phyloP scores from a whole-genome alignment of 192 early-diverging fungal genomes.

The Coemansia sp. region DNA sequence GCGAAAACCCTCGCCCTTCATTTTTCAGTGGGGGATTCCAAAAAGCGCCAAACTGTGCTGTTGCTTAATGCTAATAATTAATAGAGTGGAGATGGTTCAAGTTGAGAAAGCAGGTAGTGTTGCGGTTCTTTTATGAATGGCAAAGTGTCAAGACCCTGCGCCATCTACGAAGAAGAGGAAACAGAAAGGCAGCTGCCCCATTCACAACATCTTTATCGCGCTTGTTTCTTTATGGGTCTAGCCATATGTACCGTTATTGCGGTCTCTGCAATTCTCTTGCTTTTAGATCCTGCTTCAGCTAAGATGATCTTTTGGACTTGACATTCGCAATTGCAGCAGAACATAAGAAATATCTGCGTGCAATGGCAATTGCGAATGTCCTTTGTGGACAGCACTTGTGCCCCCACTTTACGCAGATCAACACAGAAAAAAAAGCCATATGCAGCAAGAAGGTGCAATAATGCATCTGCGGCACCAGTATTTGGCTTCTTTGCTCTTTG shows the following conservation, averaged over 20 bases:
- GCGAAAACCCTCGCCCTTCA: conserved; percentile 2
- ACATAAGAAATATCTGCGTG: not conserved
- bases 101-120: no score
- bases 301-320: not conserved
- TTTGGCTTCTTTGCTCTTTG: conserved; percentile 5
- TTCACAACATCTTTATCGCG: no score
- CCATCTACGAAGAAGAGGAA: no score
- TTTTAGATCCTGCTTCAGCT: no score
- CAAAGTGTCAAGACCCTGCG: no score
- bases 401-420: not conserved
- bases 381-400: not conserved
- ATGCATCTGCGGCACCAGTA: not conserved
- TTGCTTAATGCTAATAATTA: no score
- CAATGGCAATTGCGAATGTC: conserved; percentile 2
- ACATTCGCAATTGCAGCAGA: conserved; percentile 1
- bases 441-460: not conserved
- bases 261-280: not conserved
- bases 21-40: not conserved
- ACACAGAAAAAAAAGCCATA: not conserved
- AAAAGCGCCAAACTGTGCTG: not conserved
- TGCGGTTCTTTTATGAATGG: no score
- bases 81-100: not conserved
- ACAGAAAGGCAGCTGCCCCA: no score
- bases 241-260: not conserved
- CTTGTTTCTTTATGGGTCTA: no score